Evolutionary conservation across 139 green algal species (phyloP).

Genomic region (Coelastrella sp.): DNA sequence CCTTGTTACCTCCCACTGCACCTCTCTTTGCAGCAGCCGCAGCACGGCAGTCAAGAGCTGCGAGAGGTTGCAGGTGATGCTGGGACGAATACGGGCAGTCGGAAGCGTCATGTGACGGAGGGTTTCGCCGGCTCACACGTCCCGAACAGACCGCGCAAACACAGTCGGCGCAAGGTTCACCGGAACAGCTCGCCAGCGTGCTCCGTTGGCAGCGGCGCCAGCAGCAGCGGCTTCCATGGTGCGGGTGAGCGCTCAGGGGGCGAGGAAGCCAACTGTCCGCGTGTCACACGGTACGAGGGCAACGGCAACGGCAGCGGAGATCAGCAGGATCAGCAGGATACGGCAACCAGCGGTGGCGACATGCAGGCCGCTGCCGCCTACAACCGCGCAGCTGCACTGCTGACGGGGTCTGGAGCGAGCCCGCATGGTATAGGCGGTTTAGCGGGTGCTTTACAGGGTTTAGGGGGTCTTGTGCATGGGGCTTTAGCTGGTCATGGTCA

Average conservation of each 20-base stretch:
- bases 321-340: slow-evolving; percentile 51
- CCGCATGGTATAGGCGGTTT: slow-evolving; percentile 4
- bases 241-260: slow-evolving; percentile 53
- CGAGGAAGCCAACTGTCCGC: slow-evolving; percentile 58
- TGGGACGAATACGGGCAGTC: not conserved
- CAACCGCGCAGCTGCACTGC: slow-evolving; percentile 31
- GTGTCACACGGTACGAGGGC: slow-evolving; percentile 48
- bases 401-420: not conserved
- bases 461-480: not conserved
- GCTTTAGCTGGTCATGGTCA: not conserved
- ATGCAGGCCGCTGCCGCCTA: slow-evolving; percentile 22
- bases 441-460: not conserved
- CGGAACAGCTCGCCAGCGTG: slow-evolving; percentile 46
- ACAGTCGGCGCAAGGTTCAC: slow-evolving; percentile 48
- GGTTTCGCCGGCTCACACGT: slow-evolving; percentile 6
- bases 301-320: slow-evolving; percentile 46
- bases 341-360: slow-evolving; percentile 55
- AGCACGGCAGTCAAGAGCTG: slow-evolving; percentile 1
- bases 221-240: slow-evolving; percentile 57
- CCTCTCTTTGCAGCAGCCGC: slow-evolving; percentile 11
- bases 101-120: slow-evolving; percentile 21
- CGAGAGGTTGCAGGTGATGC: slow-evolving; percentile 1
- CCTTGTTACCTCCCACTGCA: slow-evolving; percentile 1
- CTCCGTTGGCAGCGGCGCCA: slow-evolving; percentile 58
- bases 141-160: slow-evolving; percentile 48